Evolutionary conservation across 495 filamentous ascomycete species (phyloP).

Genomic region (Chaetomium cochliodes): DNA sequence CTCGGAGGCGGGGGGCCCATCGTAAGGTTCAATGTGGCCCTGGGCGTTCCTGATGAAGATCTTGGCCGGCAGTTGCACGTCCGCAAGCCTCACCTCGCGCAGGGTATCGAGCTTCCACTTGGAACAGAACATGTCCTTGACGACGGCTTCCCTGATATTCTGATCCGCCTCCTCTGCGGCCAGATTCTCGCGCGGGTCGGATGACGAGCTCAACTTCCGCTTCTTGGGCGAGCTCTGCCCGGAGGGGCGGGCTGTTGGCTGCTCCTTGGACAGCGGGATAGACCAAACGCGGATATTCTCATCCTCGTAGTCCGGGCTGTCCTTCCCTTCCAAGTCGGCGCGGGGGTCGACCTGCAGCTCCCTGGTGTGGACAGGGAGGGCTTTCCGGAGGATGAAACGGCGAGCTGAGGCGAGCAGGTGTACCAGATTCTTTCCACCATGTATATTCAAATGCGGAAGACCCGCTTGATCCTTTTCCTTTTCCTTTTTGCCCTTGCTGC

Average conservation of each 20-base stretch:
- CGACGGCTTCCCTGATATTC: slow-evolving; percentile 56
- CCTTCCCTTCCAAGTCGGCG: slow-evolving; percentile 6
- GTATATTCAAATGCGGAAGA: slow-evolving; percentile 58
- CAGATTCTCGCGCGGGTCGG: slow-evolving; percentile 8
- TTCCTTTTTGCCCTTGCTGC: slow-evolving; percentile 31
- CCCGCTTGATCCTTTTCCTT: slow-evolving; percentile 5
- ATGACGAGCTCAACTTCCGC: slow-evolving; percentile 25
- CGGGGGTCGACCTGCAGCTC: slow-evolving; percentile 58
- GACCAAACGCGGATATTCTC: slow-evolving; percentile 78
- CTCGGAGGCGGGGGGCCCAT: slow-evolving; percentile 57
- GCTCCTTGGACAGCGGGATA: slow-evolving; percentile 48
- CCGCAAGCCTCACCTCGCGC: slow-evolving; percentile 58
- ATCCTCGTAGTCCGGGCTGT: slow-evolving; percentile 68
- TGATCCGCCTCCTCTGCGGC: slow-evolving; percentile 32
- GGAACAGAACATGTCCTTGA: slow-evolving; percentile 80
- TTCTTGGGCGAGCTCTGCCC: slow-evolving; percentile 19
- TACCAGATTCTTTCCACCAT: slow-evolving; percentile 73
- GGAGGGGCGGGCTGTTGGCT: background rate
- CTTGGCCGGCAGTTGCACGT: slow-evolving; percentile 65
- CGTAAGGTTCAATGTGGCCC: slow-evolving; percentile 67
- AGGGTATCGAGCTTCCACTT: slow-evolving; percentile 70
- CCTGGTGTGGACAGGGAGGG: slow-evolving; percentile 63
- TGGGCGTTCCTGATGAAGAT: slow-evolving; percentile 65
- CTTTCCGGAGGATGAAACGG: slow-evolving; percentile 82
- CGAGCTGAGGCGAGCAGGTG: slow-evolving; percentile 80